Percentiles rank a stretch among this genome's conserved stretches.
These are phyloP conservation scores for Neonectria punicea DNA, from an alignment of 2,329 filamentous ascomycete species.

Conservation along the genomic window DNA sequence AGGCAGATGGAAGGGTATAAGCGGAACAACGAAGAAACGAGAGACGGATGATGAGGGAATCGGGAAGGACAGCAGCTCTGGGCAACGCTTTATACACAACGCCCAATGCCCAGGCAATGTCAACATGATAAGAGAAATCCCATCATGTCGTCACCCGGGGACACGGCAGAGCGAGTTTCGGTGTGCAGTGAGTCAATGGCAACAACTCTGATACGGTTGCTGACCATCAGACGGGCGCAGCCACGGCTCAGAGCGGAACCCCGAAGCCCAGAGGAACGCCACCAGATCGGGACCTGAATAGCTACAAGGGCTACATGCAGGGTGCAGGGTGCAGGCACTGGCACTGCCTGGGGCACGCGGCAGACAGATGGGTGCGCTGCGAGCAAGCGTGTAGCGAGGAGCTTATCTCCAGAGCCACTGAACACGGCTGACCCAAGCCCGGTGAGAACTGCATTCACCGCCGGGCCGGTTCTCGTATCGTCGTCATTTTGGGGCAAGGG, in stretches of 20 bases:
- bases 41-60: conserved; percentile 17
- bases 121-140: conserved; percentile 22
- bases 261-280: conserved; percentile 30
- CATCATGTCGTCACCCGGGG: conserved; percentile 22
- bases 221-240: conserved; percentile 29
- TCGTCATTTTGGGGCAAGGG: conserved; percentile 31
- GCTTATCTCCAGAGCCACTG: conserved; percentile 32
- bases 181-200: conserved; percentile 22
- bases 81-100: conserved; percentile 36
- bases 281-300: conserved; percentile 41
- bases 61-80: conserved; percentile 21
- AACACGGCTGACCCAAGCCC: conserved; percentile 27
- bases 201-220: conserved; percentile 25
- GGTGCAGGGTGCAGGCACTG: conserved; percentile 22
- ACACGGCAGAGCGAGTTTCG: conserved; percentile 18
- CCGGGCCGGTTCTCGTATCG: conserved; percentile 44
- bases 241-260: conserved; percentile 15
- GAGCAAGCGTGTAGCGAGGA: not conserved
- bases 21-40: conserved; percentile 26
- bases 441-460: conserved; percentile 39
- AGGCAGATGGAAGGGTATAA: conserved; percentile 22
- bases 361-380: conserved; percentile 21
- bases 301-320: conserved; percentile 8
- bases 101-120: conserved; percentile 3
- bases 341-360: conserved; percentile 21